Conservation (phyloP, 2,329 filamentous ascomycete genomes). For the Alternaria incomplexa region DNA sequence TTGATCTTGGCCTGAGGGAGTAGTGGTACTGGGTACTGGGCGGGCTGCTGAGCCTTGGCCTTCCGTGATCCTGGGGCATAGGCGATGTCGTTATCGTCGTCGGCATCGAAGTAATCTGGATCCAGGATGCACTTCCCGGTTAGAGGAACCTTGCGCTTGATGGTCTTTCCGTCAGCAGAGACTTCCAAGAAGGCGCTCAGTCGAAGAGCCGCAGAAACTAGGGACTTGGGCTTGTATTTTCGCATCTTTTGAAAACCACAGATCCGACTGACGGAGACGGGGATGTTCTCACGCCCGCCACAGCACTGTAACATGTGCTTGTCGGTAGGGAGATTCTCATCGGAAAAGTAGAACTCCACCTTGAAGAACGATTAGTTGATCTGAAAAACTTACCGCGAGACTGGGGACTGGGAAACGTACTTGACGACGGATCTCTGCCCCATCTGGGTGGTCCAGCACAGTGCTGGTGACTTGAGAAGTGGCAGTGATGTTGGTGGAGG, state of each 20-base stretch:
- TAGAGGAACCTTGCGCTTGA: constrained; percentile 53
- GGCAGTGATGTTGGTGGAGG: background rate
- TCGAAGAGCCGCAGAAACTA: constrained; percentile 51
- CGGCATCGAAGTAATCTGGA: constrained; percentile 28
- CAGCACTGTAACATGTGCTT: constrained; percentile 51
- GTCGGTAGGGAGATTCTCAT: constrained; percentile 55
- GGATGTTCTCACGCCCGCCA: constrained; percentile 49
- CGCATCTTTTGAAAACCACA: constrained; percentile 55
- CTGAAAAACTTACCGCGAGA: background rate
- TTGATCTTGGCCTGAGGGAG: constrained; percentile 38
- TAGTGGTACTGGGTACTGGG: constrained; percentile 28
- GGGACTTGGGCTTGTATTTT: constrained; percentile 47
- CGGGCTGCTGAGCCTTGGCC: constrained; percentile 20
- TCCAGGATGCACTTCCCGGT: constrained; percentile 39
- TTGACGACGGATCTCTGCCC: constrained; percentile 36
- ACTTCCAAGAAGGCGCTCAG: constrained; percentile 52
- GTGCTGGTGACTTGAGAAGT: background rate
- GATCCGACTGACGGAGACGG: constrained; percentile 53
- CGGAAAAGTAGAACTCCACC: constrained; percentile 59
- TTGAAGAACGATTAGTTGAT: constrained; percentile 26
- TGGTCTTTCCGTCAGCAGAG: constrained; percentile 48
- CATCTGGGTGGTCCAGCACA: constrained; percentile 34
- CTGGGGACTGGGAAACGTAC: constrained; percentile 14
- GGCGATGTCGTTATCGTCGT: constrained; percentile 33
- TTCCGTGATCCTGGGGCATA: constrained; percentile 34